These are phyloP conservation scores for Neophaeococcomyces mojaviensis DNA, from an alignment of 2,329 filamentous ascomycete species.

Conservation along the genomic window DNA sequence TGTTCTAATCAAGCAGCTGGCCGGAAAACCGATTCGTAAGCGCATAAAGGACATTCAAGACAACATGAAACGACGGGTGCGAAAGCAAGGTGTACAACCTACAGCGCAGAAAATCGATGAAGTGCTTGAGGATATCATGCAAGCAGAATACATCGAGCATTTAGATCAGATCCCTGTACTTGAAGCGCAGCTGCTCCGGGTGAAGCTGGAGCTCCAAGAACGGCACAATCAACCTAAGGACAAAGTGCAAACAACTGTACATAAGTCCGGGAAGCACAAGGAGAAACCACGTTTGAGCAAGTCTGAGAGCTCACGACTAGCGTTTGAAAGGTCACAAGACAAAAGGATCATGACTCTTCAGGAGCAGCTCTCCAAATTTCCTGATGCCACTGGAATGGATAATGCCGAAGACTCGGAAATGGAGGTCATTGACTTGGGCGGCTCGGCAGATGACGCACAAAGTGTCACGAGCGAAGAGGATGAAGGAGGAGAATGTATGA, in stretches of 20 bases:
- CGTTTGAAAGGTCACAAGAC: conserved; percentile 4
- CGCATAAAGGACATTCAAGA: conserved; percentile 14
- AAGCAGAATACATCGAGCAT: not conserved
- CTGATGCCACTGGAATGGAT: not conserved
- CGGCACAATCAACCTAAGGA: not conserved
- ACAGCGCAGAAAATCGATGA: not conserved
- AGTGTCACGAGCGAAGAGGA: conserved; percentile 16
- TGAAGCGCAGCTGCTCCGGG: not conserved
- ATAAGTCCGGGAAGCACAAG: not conserved
- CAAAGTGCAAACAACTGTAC: no score
- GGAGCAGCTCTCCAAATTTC: conserved; percentile 10
- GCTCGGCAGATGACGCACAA: conserved; percentile 5
- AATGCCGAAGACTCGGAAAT: not conserved
- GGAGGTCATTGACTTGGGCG: conserved; percentile 3
- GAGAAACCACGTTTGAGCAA: not conserved
- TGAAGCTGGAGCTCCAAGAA: not conserved
- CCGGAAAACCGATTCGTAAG: conserved; percentile 11
- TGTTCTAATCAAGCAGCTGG: conserved; percentile 11
- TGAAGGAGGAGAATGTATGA: conserved; percentile 12
- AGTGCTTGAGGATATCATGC: not conserved
- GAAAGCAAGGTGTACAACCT: not conserved
- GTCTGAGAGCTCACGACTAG: conserved; percentile 9
- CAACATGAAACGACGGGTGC: conserved; percentile 13
- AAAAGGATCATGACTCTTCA: conserved; percentile 1
- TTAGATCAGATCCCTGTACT: not conserved